A percentile compares a stretch with the other conserved stretches of the same genome.
Evolutionary conservation across 2,329 filamentous ascomycete genomes (phyloP).

Genomic region (Calonectria hongkongensis): DNA sequence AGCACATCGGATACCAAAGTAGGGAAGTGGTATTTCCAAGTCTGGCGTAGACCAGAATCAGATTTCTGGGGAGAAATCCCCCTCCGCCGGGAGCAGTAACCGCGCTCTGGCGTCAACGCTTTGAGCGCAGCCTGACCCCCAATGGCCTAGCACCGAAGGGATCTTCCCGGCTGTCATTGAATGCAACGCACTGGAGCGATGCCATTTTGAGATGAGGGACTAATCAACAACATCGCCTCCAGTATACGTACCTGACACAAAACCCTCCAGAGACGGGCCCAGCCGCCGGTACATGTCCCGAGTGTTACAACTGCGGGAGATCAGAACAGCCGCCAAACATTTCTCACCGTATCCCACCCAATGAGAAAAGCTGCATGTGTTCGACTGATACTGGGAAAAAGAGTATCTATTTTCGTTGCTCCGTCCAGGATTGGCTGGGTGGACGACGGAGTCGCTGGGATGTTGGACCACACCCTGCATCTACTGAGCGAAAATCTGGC

Average conservation of each 20-base stretch:
- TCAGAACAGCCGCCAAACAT: conserved; percentile 26
- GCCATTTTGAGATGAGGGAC: conserved; percentile 17
- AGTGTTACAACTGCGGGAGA: conserved; percentile 32
- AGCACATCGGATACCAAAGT: conserved; percentile 13
- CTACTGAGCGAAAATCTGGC: conserved; percentile 14
- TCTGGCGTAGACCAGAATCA: conserved; percentile 17
- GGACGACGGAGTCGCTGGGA: conserved; percentile 34
- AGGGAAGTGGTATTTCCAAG: conserved; percentile 25
- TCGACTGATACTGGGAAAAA: conserved; percentile 24
- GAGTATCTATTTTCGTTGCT: conserved; percentile 23
- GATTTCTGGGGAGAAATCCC: conserved; percentile 26
- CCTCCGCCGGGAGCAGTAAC: conserved; percentile 20
- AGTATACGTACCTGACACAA: conserved; percentile 18
- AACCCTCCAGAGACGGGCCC: conserved; percentile 14
- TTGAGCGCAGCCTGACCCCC: conserved; percentile 28
- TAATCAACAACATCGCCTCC: conserved; percentile 22
- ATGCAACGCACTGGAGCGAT: conserved; percentile 23
- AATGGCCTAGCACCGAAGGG: conserved; percentile 4
- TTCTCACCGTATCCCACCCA: conserved; percentile 30
- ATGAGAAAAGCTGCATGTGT: conserved; percentile 9
- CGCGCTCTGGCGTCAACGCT: conserved; percentile 25
- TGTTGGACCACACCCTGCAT: conserved; percentile 30
- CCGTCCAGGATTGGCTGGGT: conserved; percentile 28
- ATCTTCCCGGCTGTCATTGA: conserved; percentile 31
- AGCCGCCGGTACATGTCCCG: conserved; percentile 22